Conservation (phyloP, 2,329 filamentous ascomycete species). For the Sclerotinia minor region DNA sequence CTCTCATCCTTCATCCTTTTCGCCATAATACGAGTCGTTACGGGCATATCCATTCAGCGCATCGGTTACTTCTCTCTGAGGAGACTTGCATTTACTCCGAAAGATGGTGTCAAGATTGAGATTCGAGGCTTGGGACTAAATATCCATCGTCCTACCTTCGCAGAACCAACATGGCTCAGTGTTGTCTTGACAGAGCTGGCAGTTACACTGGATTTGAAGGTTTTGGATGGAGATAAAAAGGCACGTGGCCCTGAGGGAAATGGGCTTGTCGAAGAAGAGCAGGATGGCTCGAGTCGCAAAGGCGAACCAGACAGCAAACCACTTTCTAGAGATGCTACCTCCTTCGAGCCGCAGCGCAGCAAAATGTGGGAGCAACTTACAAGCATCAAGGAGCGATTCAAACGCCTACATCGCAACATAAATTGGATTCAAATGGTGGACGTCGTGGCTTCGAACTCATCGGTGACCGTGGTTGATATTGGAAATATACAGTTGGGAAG, state of each 20-base stretch:
- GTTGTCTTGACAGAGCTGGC: constrained; percentile 83
- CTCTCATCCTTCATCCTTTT: constrained; percentile 91
- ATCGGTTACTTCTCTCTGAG: constrained; percentile 91
- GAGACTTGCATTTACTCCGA: constrained; percentile 84
- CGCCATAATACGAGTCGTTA: constrained; percentile 86
- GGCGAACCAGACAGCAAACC: constrained; percentile 32
- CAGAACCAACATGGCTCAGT: constrained; percentile 95
- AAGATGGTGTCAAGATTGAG: constrained; percentile 85
- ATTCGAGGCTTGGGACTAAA: constrained; percentile 85
- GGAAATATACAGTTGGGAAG: constrained; percentile 83
- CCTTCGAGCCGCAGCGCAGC: constrained; percentile 51
- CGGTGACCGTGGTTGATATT: constrained; percentile 74
- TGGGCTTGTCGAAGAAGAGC: constrained; percentile 35
- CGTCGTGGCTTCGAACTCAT: constrained; percentile 78
- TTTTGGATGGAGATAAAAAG: constrained; percentile 53
- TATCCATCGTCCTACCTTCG: constrained; percentile 91
- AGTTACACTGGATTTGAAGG: constrained; percentile 75
- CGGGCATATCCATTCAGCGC: constrained; percentile 92
- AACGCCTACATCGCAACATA: constrained; percentile 81
- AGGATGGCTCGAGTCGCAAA: constrained; percentile 30
- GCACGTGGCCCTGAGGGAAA: constrained; percentile 33
- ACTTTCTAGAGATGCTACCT: constrained; percentile 31
- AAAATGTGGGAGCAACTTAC: constrained; percentile 81
- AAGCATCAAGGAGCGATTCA: constrained; percentile 78
- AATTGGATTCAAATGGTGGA: constrained; percentile 89